Evolutionary conservation across 1,139 yeast species (phyloP).

Genomic region (Debaryomyces coudertii): DNA sequence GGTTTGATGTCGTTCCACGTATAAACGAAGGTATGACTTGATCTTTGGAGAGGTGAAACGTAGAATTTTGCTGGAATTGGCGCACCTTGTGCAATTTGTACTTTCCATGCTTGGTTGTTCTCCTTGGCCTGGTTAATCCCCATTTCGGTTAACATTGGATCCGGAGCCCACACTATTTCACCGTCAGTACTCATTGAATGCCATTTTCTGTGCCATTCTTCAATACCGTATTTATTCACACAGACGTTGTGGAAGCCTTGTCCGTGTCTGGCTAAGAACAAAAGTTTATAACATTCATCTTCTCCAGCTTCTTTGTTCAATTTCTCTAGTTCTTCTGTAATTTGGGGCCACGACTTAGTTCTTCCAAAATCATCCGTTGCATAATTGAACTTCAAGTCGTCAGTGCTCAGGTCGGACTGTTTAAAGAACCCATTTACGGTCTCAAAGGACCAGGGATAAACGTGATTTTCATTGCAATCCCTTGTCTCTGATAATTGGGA

Average conservation of each 20-base stretch:
- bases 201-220: constrained; percentile 65
- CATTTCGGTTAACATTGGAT: constrained; percentile 61
- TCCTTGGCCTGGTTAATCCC: constrained; percentile 55
- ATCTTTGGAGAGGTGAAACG: constrained; percentile 70
- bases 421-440: constrained; percentile 56
- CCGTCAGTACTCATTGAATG: constrained; percentile 57
- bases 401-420: constrained; percentile 51
- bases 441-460: constrained; percentile 49
- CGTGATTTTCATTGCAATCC: constrained; percentile 22
- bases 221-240: constrained; percentile 57
- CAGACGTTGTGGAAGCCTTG: constrained; percentile 76
- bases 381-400: constrained; percentile 54
- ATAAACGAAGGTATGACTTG: constrained; percentile 57
- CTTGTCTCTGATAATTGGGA: constrained; percentile 14
- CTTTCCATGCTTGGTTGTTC: constrained; percentile 49
- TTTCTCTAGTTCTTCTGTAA: constrained; percentile 34
- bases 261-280: constrained; percentile 75
- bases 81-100: constrained; percentile 51
- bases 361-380: constrained; percentile 53
- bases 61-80: constrained; percentile 60
- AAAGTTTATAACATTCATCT: constrained; percentile 54
- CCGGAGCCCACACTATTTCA: constrained; percentile 64
- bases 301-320: constrained; percentile 40
- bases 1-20: constrained; percentile 54
- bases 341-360: constrained; percentile 48